Base-by-base conservation (phyloP, 2,329 filamentous ascomycete species). In the Aureobasidium zeae region DNA sequence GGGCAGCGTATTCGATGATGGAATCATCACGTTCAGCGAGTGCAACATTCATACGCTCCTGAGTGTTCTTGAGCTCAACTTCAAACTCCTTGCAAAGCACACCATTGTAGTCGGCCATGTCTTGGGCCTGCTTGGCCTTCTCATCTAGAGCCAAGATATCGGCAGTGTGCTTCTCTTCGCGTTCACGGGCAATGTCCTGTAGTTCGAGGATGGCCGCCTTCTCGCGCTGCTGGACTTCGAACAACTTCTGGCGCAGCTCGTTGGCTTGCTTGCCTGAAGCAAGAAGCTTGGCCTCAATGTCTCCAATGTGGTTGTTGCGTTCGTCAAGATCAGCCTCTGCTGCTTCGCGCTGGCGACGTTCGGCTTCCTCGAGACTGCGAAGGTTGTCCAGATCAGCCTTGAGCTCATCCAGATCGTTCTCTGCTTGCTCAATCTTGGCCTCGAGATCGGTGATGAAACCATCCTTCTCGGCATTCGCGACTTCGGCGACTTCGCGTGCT, bases 231-330 rank as follows among this genome's bases (percentile, higher is more conserved):
- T 71, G 68, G 2, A 65, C 55, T 36, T 66, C 57, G 52, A 67
- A 70, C 5, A 71, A 53, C 53, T 70, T 71, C 43, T 64, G 61
- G 3, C 68, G 66, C 19, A 71, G 60, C 50, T 68, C 61, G 22
- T 71, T 70, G n/a, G 66, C 66, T 47, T 68, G 60, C 12, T 63
- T 55, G 29, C 68, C 67, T n/a, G 57, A 53, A 15, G 63, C 56
- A 16, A 63, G 59, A 4, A 70, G 52, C 43, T 62, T 63, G 17
- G 57, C 41, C 15, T 66, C 60, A 16, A 69, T 57, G 5, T 61
- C 59, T 4, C 61, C 62, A 31, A 71, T 62, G 43, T 64, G 54
- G 6, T 55, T 57, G 42, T 66, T 63, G 17, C 61, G 60, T 9
- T 63, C 59, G 24, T 70, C 66, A 1, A 71, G 57, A 17, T 62